A percentile compares a stretch with the other conserved stretches of the same genome.
These are phyloP conservation scores for Forsythia viridissima DNA, from an alignment of 257 asterid species.

Conservation along the genomic window DNA sequence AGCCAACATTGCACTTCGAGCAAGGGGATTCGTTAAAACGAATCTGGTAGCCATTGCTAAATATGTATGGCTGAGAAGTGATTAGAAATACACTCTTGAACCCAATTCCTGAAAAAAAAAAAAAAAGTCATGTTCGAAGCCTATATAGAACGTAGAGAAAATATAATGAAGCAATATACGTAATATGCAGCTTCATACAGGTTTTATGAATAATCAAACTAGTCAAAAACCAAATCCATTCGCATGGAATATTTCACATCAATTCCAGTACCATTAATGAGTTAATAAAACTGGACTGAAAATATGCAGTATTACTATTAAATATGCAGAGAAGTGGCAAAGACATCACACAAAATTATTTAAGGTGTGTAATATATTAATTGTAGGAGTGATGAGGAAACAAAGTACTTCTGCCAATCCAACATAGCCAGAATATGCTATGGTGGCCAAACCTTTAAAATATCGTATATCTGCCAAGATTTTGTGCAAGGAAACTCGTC, in stretches of 20 bases:
- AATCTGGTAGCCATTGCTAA: conserved; percentile 43
- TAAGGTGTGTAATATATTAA: not conserved
- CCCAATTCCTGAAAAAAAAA: conserved; percentile 35
- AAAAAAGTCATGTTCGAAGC: not conserved
- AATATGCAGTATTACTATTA: too few species aligned
- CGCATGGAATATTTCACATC: not conserved
- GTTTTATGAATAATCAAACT: not conserved
- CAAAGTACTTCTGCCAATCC: too few species aligned
- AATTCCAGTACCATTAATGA: not conserved
- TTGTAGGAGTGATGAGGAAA: not conserved
- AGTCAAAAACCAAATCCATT: not conserved
- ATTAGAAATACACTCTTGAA: conserved; percentile 48
- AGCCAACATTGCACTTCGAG: conserved; percentile 32
- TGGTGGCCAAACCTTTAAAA: too few species aligned
- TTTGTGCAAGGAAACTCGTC: not conserved
- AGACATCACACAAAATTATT: not conserved
- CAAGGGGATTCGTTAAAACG: conserved; percentile 42
- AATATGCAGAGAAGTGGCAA: not conserved
- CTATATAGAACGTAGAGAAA: not conserved
- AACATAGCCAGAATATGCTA: too few species aligned
- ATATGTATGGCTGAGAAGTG: conserved; percentile 39
- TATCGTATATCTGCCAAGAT: too few species aligned
- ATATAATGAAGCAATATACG: not conserved
- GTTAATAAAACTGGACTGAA: not conserved
- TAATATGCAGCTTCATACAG: not conserved